These are phyloP conservation scores for Sarcodon sp. DNA, from an alignment of 768 basidiomycete species.

Conservation along the genomic window DNA sequence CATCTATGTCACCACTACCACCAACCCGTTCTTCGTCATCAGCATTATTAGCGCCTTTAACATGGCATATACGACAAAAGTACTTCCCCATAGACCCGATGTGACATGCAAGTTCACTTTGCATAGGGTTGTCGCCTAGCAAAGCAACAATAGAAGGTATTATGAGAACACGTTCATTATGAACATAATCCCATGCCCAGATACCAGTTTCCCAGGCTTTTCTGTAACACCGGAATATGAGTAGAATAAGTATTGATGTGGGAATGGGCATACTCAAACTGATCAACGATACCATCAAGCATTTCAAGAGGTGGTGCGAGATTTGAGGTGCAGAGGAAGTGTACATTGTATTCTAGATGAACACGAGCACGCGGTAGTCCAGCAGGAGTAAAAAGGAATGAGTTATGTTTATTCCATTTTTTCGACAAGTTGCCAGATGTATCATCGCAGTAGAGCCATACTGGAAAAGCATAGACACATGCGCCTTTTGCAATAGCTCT, in stretches of 20 bases:
- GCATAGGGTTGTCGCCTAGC: slow-evolving; percentile 13
- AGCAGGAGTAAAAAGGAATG: no score
- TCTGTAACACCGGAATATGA: slow-evolving; percentile 17
- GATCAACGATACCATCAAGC: no score
- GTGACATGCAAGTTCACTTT: slow-evolving; percentile 15
- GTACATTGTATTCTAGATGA: no score
- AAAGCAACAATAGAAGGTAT: slow-evolving; percentile 10
- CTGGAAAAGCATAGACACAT: no score
- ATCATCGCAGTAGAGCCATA: no score
- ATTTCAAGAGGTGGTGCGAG: no score
- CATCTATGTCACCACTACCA: neutral
- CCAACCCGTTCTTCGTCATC: slow-evolving; percentile 3
- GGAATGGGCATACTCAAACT: slow-evolving; percentile 24
- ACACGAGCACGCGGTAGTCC: no score
- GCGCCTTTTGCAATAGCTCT: no score
- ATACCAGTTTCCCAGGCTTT: slow-evolving; percentile 17
- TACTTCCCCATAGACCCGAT: slow-evolving; percentile 26
- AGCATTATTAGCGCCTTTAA: slow-evolving; percentile 8
- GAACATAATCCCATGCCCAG: slow-evolving; percentile 12
- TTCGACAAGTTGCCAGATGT: slow-evolving; percentile 31
- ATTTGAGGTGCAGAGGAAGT: no score
- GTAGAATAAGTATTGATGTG: slow-evolving; percentile 10
- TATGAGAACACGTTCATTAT: slow-evolving; percentile 8
- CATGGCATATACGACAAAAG: slow-evolving; percentile 17
- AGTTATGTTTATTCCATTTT: slow-evolving; percentile 33